Evolutionary conservation across 1,284 basidiomycete genomes (phyloP), one percentile per base, ranked within the genome.

Genomic region (Dichomitus squalens): DNA sequence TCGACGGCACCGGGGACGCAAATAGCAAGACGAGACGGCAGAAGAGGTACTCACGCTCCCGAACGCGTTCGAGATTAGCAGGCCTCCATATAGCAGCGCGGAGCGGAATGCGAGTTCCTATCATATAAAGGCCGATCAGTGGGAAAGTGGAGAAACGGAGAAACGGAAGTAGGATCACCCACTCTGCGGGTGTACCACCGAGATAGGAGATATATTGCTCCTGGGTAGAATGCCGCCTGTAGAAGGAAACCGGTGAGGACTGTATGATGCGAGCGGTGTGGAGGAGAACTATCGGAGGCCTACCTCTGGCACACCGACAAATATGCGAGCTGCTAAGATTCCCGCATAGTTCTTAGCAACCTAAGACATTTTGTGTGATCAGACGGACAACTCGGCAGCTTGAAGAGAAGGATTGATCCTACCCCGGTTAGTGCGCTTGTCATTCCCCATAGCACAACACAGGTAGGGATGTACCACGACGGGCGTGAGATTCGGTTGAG

Each of bases 21-120:
- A n/a, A 47, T 20, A 33, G 18, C n/a, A 7, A 44, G n/a, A 6
- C 9, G 7, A 47, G 7, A 33, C n/a, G 2, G 31, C 16, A 12
- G 18, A 27, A 3, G 8, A 47, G 34, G 4, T 12, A 64, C 84
- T 69, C 53, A 87, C 85, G 53, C 81, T 76, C 39, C 89, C 88
- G 68, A 92, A 91, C 2, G 90, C 90, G 72, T 90, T 92, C 0
- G 87, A 88, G 49, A 91, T 78, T n/a, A 92, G 73, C 3, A 85
- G 67, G 16, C 88, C 89, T 7, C 79, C 78, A 69, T 86, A 90
- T 2, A 93, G 77, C 54, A 91, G 79, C 0, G 88, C 86, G 48
- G 85, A 83, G 36, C 91, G 82, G 55, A 91, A 81, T 0, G 85
- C 84, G 6, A 88, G 72, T 71, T 88, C 85, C 84, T 86, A 53